phyloP scores from a whole-genome alignment of 2,329 filamentous ascomycete genomes.

The Rhinocladiella mackenziei region DNA sequence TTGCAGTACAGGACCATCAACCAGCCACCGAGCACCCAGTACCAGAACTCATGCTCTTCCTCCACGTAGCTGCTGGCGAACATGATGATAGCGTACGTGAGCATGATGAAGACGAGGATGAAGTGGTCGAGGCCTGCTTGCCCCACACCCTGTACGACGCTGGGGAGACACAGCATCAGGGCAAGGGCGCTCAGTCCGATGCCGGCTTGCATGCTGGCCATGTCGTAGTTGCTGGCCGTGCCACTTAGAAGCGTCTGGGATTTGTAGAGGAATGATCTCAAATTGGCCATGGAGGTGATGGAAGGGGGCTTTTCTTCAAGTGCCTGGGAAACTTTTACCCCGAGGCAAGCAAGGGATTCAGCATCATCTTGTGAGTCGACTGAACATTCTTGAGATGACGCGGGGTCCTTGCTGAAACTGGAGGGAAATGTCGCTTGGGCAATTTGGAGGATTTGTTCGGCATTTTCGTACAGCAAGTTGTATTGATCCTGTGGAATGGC shows the following conservation, averaged over 20 bases:
- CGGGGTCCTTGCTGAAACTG: conserved; percentile 38
- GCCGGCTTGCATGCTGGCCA: conserved; percentile 56
- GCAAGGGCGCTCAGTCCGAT: conserved; percentile 36
- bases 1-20: conserved; percentile 42
- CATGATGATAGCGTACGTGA: conserved; percentile 81
- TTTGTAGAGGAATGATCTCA: conserved; percentile 57
- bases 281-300: conserved; percentile 1
- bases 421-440: conserved; percentile 66
- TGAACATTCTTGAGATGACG: conserved; percentile 28
- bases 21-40: conserved; percentile 65
- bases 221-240: conserved; percentile 88
- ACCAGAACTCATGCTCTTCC: conserved; percentile 99
- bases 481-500: conserved; percentile 53
- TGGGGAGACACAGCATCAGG: conserved; percentile 30
- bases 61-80: conserved; percentile 97
- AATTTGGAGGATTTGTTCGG: conserved; percentile 72
- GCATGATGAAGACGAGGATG: conserved; percentile 50
- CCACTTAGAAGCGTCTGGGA: conserved; percentile 79
- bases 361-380: conserved; percentile 36
- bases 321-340: too few relatives aligned
- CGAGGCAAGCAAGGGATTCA: conserved; percentile 64
- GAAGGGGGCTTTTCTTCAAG: conserved; percentile 1
- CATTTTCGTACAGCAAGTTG: conserved; percentile 71
- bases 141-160: conserved; percentile 10
- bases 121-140: conserved; percentile 19